Base-by-base conservation (phyloP, 805 yeast genomes). In the Peterozyma xylosa region DNA sequence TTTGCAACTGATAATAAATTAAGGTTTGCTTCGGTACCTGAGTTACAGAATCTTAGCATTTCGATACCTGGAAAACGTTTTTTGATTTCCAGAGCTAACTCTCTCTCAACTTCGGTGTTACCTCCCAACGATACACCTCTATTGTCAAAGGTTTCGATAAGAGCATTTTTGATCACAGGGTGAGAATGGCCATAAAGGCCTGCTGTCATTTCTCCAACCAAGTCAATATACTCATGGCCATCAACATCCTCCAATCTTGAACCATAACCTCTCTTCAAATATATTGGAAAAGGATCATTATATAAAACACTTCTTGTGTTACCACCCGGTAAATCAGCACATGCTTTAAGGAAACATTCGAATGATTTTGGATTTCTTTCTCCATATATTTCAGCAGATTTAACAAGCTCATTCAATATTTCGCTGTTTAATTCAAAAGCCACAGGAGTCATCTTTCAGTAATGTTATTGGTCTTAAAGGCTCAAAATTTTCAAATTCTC, bases 171-270 rank as follows among this genome's bases (percentile, higher is more conserved):
- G 39, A 48, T 46, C 15, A 43, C 42, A 7, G 51, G 49, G 27
- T 48, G 45, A 9, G 48, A 43, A 18, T 48, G 51, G 1, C 51
- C 51, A 37, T 43, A 48, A 2, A 48, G 17, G 9, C 51, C 51
- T 14, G 51, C 51, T 9, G 48, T 35, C 51, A 48, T 48, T 33
- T 48, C 51, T 11, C 46, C 45, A 11, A 48, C 32, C n/a, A 46
- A 40, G 21, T 48, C 51, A 4, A 46, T n/a, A 33, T 48, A 48
- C 33, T 38, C 43, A 30, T 43, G 46, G 15, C 49, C 49, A 39
- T 48, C 49, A 10, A 38, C 42, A 38, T 48, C 51, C 15, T 14
- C 33, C 2, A 48, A 14, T 13, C 30, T 21, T 3, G 43, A 18
- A 6, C 44, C 42, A 16, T 18, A 32, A 5, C 51, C 51, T 15